Evolutionary conservation across 176 grass and related monocot species (phyloP).

Genomic region (Carex littledalei): DNA sequence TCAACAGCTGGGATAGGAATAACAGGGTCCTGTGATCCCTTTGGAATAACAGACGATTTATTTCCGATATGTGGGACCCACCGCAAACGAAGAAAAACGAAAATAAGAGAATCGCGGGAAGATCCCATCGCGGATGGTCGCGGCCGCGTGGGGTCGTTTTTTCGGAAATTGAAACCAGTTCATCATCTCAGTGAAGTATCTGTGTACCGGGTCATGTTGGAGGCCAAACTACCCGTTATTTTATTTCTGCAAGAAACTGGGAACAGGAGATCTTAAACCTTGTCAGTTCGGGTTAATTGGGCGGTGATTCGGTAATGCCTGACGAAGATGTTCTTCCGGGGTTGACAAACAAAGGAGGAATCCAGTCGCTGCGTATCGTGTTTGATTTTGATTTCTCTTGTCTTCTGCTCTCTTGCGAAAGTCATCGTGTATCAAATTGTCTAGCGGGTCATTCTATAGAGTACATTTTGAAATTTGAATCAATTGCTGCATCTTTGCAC

Average conservation of each 20-base stretch:
- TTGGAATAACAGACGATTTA: no score
- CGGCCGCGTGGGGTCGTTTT: constrained; percentile 19
- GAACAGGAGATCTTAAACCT: background rate
- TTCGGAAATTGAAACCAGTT: background rate
- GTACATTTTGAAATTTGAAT: background rate
- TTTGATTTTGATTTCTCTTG: background rate
- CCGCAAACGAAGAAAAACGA: background rate
- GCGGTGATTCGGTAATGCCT: background rate
- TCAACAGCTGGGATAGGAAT: no score
- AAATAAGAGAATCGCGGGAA: background rate
- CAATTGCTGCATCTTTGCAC: no score
- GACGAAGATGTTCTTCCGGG: background rate
- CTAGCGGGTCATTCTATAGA: background rate
- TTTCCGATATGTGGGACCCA: background rate
- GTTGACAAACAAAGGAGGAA: background rate
- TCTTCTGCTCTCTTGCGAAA: background rate
- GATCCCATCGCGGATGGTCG: constrained; percentile 1
- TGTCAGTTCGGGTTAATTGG: background rate
- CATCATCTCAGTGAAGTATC: background rate
- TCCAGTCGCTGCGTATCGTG: constrained; percentile 9
- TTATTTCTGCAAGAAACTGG: background rate
- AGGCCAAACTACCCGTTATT: background rate
- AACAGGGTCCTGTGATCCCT: no score
- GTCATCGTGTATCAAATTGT: background rate
- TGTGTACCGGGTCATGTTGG: background rate